Evolutionary conservation across 225 moss, liverwort and hornwort genomes (phyloP).

Genomic region (Neckera pumila): DNA sequence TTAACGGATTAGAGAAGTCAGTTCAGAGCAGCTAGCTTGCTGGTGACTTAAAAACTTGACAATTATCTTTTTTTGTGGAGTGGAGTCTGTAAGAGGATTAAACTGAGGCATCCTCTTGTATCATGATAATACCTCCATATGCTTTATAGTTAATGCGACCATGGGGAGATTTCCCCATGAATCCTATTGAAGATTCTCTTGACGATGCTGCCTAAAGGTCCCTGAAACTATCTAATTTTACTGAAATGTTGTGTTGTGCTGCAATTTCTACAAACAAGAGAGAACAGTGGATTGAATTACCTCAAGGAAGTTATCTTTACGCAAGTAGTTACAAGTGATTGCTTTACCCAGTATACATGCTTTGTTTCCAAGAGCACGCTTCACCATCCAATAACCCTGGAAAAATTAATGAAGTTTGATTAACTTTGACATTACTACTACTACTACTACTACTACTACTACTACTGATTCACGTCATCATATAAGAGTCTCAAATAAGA

Average conservation of each 20-base stretch:
- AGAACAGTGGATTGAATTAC: conserved; percentile 7
- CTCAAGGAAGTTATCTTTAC: conserved; percentile 68
- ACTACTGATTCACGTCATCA: not conserved
- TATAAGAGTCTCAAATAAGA: not conserved
- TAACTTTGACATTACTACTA: not conserved
- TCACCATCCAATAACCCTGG: conserved; percentile 83
- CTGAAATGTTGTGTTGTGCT: not conserved
- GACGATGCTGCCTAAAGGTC: not conserved
- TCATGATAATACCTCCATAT: not conserved
- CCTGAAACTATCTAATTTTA: not conserved
- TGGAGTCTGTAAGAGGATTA: not conserved
- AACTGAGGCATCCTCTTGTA: not conserved
- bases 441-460: too few relatives aligned
- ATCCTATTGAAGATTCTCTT: not conserved
- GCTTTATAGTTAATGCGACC: not conserved
- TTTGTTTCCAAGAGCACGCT: conserved; percentile 70
- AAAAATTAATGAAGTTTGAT: not conserved
- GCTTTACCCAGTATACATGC: conserved; percentile 57
- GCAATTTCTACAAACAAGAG: not conserved
- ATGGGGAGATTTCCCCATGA: not conserved
- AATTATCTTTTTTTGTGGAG: not conserved
- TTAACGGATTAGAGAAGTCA: not conserved
- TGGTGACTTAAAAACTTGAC: not conserved
- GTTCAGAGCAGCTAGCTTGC: not conserved
- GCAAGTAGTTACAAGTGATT: conserved; percentile 54